Percentiles rank a stretch among this genome's conserved stretches.
Conservation (phyloP, 2,329 filamentous ascomycete species). For the Tolypocladium guangdongense region DNA sequence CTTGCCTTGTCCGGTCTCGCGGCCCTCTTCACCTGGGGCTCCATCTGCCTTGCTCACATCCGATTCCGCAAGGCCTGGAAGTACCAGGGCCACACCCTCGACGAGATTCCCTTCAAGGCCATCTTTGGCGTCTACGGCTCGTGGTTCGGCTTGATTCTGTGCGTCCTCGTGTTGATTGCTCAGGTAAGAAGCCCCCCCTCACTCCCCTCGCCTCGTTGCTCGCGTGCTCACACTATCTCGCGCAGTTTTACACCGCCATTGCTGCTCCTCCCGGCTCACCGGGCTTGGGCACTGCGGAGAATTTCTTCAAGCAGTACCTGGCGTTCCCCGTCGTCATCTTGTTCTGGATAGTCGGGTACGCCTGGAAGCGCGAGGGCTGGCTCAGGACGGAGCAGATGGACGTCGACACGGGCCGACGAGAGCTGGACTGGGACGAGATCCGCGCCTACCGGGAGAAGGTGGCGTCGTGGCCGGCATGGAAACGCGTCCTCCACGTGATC, state of each 20-base stretch:
- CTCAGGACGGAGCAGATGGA: slow-evolving; percentile 51
- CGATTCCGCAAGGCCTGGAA: slow-evolving; percentile 52
- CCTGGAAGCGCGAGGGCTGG: slow-evolving; percentile 57
- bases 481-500: slow-evolving; percentile 24
- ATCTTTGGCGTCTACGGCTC: slow-evolving; percentile 52
- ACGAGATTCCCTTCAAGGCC: slow-evolving; percentile 57
- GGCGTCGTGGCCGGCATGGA: slow-evolving; percentile 41
- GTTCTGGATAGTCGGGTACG: slow-evolving; percentile 47
- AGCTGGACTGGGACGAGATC: slow-evolving; percentile 55
- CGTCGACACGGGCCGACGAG: slow-evolving; percentile 53
- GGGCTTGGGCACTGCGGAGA: slow-evolving; percentile 29
- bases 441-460: slow-evolving; percentile 40
- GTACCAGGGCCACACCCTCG: slow-evolving; percentile 46
- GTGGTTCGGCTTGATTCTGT: slow-evolving; percentile 49
- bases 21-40: slow-evolving; percentile 54
- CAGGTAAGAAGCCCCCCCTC: slow-evolving; percentile 27
- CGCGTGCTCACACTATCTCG: background rate
- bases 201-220: background rate
- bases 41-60: slow-evolving; percentile 52
- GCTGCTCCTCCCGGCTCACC: slow-evolving; percentile 18
- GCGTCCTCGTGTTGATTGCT: slow-evolving; percentile 42
- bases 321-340: slow-evolving; percentile 41
- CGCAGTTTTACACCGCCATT: slow-evolving; percentile 40
- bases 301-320: slow-evolving; percentile 46
- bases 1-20: slow-evolving; percentile 49